Base-by-base conservation (phyloP, 1,139 yeast species). In the Saccharomyces pastorianus region DNA sequence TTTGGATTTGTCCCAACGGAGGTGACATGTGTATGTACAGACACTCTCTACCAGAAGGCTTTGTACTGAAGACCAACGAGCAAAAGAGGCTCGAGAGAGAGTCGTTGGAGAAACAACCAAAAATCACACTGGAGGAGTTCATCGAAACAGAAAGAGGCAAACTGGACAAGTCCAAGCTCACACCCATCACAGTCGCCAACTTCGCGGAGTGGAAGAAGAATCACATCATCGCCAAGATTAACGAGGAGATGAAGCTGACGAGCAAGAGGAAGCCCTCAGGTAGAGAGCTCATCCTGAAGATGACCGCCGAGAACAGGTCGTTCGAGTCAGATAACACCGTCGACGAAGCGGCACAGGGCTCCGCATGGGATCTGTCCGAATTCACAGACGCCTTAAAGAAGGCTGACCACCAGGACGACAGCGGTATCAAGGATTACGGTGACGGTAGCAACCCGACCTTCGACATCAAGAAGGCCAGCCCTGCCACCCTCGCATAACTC, bases 11-110 rank as follows among this genome's bases (percentile, higher is more conserved):
- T 76, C 99, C 99, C 41, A 88, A 88, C 64, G 93, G 93, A 46
- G 97, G 96, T 59, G 84, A 85, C 62, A 85, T 82, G 55, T 95
- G 99, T 81, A 93, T 86, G 76, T 95, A 95, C 76, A 84, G 81
- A 71, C 99, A 95, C 73, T 86, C 98, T n/a, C 78, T 95, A 64
- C 99, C 99, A 47, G 90, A 95, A 49, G 99, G 99, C 1, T 95
- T 90, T 71, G 95, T 89, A 53, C 81, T 95, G 73, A 95, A 93
- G 78, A 93, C 99, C 49, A 91, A 90, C 73, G 99, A 93, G 71
- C 96, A 95, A 71, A 85, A 88, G 78, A 81, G 91, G 67, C 74
- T 90, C 66, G 99, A 93, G 72, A 85, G 84, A 67, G 78, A 85
- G 70, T 96, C 96, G 23, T 81, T 83, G 32, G 97, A 90, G 52